These are phyloP conservation scores for Trametes meyenii DNA, from an alignment of 768 basidiomycete species.

Conservation along the genomic window DNA sequence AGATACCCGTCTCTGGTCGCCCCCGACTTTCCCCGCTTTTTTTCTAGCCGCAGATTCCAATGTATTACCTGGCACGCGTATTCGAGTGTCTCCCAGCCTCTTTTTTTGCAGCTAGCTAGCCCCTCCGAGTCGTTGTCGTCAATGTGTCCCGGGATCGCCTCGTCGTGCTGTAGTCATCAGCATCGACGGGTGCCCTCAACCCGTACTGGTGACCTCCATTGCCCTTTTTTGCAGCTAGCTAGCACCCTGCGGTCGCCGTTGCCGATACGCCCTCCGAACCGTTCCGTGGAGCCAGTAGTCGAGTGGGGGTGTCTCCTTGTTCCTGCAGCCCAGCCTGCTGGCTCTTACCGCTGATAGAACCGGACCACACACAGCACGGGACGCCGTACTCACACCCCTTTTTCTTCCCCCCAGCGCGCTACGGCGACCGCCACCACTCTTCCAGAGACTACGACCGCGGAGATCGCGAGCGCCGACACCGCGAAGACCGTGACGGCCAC, in stretches of 20 bases:
- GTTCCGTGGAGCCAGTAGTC: background rate
- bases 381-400: conserved; percentile 36
- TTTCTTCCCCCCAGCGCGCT: conserved; percentile 55
- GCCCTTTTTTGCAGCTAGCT: conserved; percentile 67
- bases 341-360: conserved; percentile 17
- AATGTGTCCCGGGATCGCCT: background rate
- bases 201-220: conserved; percentile 2
- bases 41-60: conserved; percentile 56
- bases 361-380: conserved; percentile 31
- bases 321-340: too few species aligned
- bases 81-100: conserved; percentile 27
- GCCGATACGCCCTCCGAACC: background rate
- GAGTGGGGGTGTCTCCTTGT: background rate
- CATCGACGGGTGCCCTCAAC: conserved; percentile 34
- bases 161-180: conserved; percentile 30
- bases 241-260: conserved; percentile 33
- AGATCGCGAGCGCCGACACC: conserved; percentile 30
- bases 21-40: conserved; percentile 38
- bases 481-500: conserved; percentile 32
- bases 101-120: conserved; percentile 69
- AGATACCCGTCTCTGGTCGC: conserved; percentile 24
- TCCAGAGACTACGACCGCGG: conserved; percentile 36
- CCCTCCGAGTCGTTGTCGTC: conserved; percentile 5
- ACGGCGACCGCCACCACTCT: conserved; percentile 51
- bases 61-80: conserved; percentile 47